Evolutionary conservation across 352 stramenopile genomes (phyloP).

Genomic region (Globisporangium abappressorium): DNA sequence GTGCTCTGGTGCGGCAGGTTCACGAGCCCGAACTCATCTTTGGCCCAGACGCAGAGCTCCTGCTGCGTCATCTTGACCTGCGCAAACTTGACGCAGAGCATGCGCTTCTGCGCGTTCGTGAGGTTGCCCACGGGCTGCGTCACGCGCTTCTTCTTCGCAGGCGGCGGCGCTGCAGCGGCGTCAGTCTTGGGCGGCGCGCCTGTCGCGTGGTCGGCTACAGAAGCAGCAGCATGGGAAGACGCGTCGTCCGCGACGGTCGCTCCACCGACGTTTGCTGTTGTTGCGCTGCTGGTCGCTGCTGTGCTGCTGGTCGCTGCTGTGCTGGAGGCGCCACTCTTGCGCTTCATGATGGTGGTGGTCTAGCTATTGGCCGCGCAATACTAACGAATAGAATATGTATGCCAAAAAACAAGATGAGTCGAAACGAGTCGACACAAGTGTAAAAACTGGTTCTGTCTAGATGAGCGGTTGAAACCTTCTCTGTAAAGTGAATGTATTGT

Average conservation of each 20-base stretch:
- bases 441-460: no score
- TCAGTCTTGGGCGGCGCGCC: background rate
- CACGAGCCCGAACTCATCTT: slow-evolving; percentile 51
- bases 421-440: no score
- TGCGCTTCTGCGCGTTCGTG: slow-evolving; percentile 57
- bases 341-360: slow-evolving; percentile 4
- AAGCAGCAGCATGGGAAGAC: background rate
- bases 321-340: slow-evolving; percentile 4
- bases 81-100: slow-evolving; percentile 56
- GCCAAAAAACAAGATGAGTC: background rate
- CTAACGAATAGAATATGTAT: slow-evolving; percentile 14
- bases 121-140: slow-evolving; percentile 59
- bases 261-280: background rate
- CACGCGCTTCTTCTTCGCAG: slow-evolving; percentile 37
- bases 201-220: background rate
- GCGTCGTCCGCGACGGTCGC: background rate
- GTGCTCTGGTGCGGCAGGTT: slow-evolving; percentile 59
- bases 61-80: slow-evolving; percentile 62
- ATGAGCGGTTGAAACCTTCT: no score
- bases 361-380: background rate
- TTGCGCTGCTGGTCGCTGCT: background rate
- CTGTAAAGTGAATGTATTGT: no score
- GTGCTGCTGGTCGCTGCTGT: background rate
- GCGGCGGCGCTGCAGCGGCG: background rate
- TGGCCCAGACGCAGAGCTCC: slow-evolving; percentile 59